These are phyloP conservation scores for Angophora floribunda DNA, from an alignment of 345 rosid genomes.

Conservation along the genomic window DNA sequence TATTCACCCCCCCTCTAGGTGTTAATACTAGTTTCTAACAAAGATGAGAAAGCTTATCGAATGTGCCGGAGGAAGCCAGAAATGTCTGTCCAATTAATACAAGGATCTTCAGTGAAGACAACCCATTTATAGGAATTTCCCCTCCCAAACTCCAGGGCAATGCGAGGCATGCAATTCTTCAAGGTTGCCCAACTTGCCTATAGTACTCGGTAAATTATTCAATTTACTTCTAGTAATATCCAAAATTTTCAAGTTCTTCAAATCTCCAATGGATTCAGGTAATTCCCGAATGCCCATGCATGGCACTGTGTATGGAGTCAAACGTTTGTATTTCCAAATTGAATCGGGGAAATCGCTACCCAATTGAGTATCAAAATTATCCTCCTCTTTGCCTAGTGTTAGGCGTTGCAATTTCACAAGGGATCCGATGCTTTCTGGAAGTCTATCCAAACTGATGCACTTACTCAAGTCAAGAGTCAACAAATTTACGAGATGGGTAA, in stretches of 20 bases:
- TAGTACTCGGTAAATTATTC: background rate
- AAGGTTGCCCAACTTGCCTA: background rate
- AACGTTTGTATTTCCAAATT: too few relatives aligned
- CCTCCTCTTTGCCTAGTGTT: rapidly evolving
- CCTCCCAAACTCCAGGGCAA: rapidly evolving
- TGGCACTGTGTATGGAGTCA: too few relatives aligned
- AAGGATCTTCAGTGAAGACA: background rate
- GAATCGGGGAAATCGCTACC: too few relatives aligned
- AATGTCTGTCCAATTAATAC: background rate
- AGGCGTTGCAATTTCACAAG: background rate
- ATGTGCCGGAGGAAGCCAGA: background rate
- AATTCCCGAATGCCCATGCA: rapidly evolving
- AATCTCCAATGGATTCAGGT: background rate
- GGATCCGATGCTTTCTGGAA: background rate
- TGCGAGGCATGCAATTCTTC: background rate
- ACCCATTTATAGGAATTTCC: background rate
- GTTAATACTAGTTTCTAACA: too few relatives aligned
- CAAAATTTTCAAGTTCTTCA: background rate
- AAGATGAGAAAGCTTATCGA: background rate
- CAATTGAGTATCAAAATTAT: too few relatives aligned
- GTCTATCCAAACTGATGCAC: background rate
- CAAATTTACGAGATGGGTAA: background rate
- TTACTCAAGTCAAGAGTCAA: background rate
- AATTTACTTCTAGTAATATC: background rate
- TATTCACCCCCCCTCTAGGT: too few relatives aligned